A percentile compares a stretch with the other conserved stretches of the same genome.
phyloP scores from a whole-genome alignment of 2,329 filamentous ascomycete genomes.

The Bipolaris gigantea region DNA sequence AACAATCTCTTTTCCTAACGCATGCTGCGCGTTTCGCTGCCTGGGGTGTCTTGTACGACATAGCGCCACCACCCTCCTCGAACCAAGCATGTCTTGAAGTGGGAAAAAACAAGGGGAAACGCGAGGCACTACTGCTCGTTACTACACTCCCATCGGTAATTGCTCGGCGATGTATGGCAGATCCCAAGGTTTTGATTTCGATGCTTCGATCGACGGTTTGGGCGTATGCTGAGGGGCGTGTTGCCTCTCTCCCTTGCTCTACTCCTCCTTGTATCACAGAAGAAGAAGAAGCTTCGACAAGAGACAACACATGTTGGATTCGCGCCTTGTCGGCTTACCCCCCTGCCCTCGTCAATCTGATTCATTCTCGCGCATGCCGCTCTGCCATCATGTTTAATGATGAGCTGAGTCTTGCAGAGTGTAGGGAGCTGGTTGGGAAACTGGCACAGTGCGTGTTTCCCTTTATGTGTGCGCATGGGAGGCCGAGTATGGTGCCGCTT shows the following conservation, averaged over 20 bases:
- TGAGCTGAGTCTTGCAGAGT: conserved; percentile 60
- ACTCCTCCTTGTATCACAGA: neutral
- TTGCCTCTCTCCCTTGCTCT: conserved; percentile 2
- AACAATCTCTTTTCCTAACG: conserved; percentile 60
- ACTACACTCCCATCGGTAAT: conserved; percentile 70
- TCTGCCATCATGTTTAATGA: conserved; percentile 91
- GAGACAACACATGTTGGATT: conserved; percentile 54
- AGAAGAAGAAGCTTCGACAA: neutral
- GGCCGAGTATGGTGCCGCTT: conserved; percentile 55
- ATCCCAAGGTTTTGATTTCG: conserved; percentile 72
- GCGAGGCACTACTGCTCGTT: conserved; percentile 51
- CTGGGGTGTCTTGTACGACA: conserved; percentile 76
- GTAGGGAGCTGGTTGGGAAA: conserved; percentile 57
- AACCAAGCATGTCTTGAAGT: neutral
- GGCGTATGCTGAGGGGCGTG: conserved; percentile 49
- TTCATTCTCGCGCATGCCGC: conserved; percentile 75
- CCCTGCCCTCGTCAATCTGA: conserved; percentile 70
- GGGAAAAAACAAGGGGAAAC: conserved; percentile 1
- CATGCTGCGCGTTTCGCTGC: conserved; percentile 61
- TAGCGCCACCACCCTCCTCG: conserved; percentile 27
- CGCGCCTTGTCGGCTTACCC: conserved; percentile 70
- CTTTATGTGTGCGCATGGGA: conserved; percentile 82
- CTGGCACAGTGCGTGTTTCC: conserved; percentile 70
- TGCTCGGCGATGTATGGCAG: conserved; percentile 70
- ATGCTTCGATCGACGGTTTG: conserved; percentile 76